A percentile compares a stretch with the other conserved stretches of the same genome.
Conservation (phyloP, 1,284 basidiomycete species). For the Puccinia brachypodii region DNA sequence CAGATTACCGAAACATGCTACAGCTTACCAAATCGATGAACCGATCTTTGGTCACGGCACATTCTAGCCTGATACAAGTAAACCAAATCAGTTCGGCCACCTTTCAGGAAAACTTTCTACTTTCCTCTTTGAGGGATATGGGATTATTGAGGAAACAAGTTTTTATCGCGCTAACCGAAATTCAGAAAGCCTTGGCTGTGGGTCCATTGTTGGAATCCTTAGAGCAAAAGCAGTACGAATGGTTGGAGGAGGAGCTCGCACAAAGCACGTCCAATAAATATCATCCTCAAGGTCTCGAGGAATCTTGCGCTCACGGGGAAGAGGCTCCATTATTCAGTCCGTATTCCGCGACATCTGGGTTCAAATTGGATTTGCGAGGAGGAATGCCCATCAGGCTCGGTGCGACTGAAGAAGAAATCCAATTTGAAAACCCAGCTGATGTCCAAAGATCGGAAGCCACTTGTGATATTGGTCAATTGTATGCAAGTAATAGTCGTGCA, state of each 20-base stretch:
- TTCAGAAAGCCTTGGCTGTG: slow-evolving; percentile 47
- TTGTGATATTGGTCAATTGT: not conserved
- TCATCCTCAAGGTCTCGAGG: not conserved
- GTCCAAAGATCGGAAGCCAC: not conserved
- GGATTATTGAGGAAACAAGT: slow-evolving; percentile 54
- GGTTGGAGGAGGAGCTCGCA: slow-evolving; percentile 6
- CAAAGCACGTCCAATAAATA: not conserved
- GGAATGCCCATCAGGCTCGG: not conserved
- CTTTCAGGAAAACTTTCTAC: slow-evolving; percentile 55
- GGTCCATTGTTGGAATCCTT: slow-evolving; percentile 1
- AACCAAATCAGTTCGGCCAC: slow-evolving; percentile 53
- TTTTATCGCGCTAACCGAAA: slow-evolving; percentile 54
- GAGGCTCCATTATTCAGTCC: slow-evolving; percentile 18
- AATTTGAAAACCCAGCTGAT: not conserved
- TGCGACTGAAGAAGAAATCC: not conserved
- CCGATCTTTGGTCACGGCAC: slow-evolving; percentile 56
- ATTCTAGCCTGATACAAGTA: slow-evolving; percentile 54
- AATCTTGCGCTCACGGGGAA: not conserved
- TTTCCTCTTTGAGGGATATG: slow-evolving; percentile 53
- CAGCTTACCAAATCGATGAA: slow-evolving; percentile 55
- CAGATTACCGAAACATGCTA: slow-evolving; percentile 55
- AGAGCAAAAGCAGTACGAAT: slow-evolving; percentile 23
- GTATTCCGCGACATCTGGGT: not conserved
- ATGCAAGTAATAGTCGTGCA: not conserved
- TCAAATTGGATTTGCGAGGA: not conserved